Base-by-base conservation (phyloP, 768 basidiomycete genomes). In the Megacollybia marginata region DNA sequence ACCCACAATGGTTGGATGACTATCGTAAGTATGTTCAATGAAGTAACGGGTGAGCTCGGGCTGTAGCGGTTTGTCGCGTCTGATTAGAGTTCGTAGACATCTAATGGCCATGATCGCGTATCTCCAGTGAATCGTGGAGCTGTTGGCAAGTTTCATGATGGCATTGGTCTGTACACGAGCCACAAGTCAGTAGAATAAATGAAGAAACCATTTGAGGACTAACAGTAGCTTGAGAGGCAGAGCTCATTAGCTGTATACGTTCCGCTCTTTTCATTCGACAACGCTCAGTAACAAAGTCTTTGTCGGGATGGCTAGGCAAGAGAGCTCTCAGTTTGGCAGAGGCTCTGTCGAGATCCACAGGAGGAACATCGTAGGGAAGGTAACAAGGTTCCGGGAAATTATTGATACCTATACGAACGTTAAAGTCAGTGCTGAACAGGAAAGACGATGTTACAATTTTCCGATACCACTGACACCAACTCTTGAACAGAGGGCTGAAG, bases 401-500 rank as follows among this genome's bases (percentile, higher is more conserved):
- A 51, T 65, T 69, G 19, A 87, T 62, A 59, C 78, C 85, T 88
- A 34, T 5, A 48, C 6, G 35, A 50, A 12, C 9, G 52, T 52
- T 34, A 42, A 47, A 49, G 28, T 8, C 15, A 32, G 32, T 42
- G 20, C 9, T 13, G n/a, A 6, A 18, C 10, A 35, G 33, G 57
- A 52, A 53, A 55, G 57, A n/a, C 58, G 51, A 19, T 49, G 58
- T 31, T 50, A 85, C 81, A 78, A 53, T 81, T 82, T 55, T 86
- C 81, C 18, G 77, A 76, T 10, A 91, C 74, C 4, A 73, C 70
- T 2, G 76, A 73, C 38, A 89, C 79, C 51, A 77, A 77, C 47
- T 82, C 78, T 69, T 91, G 88, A 45, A 91, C 84, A 0, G 87
- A 89, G 7, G 86, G 84, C 77, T 87, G 54, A 23, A 36, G 38